Conservation (phyloP, 2,329 filamentous ascomycete species). For the Chrysoporthe austroafricana region DNA sequence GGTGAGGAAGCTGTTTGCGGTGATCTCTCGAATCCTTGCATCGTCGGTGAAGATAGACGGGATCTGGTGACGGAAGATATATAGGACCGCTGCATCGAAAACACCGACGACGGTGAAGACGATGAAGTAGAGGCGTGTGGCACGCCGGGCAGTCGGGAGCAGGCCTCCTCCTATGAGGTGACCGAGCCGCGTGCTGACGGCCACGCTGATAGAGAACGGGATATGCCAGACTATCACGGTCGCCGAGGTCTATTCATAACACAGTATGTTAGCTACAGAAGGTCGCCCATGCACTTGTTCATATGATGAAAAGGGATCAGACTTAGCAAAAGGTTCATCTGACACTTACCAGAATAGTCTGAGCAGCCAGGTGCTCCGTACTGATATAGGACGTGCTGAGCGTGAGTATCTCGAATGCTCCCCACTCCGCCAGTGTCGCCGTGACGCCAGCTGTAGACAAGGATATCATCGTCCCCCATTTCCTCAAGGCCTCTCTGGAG, state of each 20-base stretch:
- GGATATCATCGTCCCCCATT: slow-evolving; percentile 45
- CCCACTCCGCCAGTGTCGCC: slow-evolving; percentile 48
- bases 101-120: slow-evolving; percentile 40
- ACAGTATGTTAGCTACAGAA: background rate
- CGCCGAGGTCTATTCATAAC: slow-evolving; percentile 38
- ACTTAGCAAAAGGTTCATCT: background rate
- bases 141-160: slow-evolving; percentile 38
- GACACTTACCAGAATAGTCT: slow-evolving; percentile 41
- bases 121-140: slow-evolving; percentile 38
- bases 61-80: slow-evolving; percentile 38
- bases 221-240: slow-evolving; percentile 48
- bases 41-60: slow-evolving; percentile 40
- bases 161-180: slow-evolving; percentile 46
- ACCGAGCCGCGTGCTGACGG: slow-evolving; percentile 47
- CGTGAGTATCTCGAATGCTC: slow-evolving; percentile 48
- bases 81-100: slow-evolving; percentile 40
- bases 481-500: slow-evolving; percentile 36
- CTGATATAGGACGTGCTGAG: slow-evolving; percentile 50
- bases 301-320: too few relatives aligned
- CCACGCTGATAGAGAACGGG: slow-evolving; percentile 47
- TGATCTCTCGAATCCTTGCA: slow-evolving; percentile 35
- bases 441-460: slow-evolving; percentile 45
- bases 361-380: slow-evolving; percentile 47
- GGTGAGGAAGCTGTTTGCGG: slow-evolving; percentile 37
- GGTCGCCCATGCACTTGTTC: background rate